Base-by-base conservation (phyloP, 2,329 filamentous ascomycete genomes). In the Pestalotiopsis sp. region DNA sequence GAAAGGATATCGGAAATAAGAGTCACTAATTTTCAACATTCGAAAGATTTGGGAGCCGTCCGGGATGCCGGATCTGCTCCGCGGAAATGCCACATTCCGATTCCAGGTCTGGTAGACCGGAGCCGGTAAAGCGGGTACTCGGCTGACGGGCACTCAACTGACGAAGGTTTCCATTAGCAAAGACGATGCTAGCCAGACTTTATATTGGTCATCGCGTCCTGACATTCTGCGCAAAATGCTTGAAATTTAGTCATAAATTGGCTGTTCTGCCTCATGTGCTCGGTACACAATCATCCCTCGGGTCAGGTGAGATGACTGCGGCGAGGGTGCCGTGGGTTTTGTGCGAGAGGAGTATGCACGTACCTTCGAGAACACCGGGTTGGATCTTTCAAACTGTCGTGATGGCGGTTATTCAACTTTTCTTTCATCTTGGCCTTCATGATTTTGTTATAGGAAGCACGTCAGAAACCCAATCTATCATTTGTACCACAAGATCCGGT, bases 131-230 rank as follows among this genome's bases (percentile, higher is more conserved):
- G 52, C n/a, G 17, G 20, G 62, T 65, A 22, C 24, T 24, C 56
- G 44, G 48, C 35, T 30, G 39, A 56, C 7, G 30, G 13, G 52
- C 30, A 61, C 11, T 61, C 22, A 58, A 22, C 9, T 65, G 6
- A 56, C n/a, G 14, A 26, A 55, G 4, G 44, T 65, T 65, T 65
- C 48, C 17, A 38, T 66, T 59, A 66, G 26, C 64, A 66, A 66
- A 66, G 24, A 66, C 44, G 20, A 26, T 55, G 64, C 64, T 48
- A 59, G 55, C 14, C 20, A 57, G 22, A 17, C 26, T 57, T 20
- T 6, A 65, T 24, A 30, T 65, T 57, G 26, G 63, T 65, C 63
- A 65, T 65, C 20, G 63, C 24, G 30, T 14, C n/a, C 24, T n/a
- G 4, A 14, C 14, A 56, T 48, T 13, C 40, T 56, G 24, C 22